Evolutionary conservation across 2,329 filamentous ascomycete genomes (phyloP).

Genomic region (Cryphonectria radicalis): DNA sequence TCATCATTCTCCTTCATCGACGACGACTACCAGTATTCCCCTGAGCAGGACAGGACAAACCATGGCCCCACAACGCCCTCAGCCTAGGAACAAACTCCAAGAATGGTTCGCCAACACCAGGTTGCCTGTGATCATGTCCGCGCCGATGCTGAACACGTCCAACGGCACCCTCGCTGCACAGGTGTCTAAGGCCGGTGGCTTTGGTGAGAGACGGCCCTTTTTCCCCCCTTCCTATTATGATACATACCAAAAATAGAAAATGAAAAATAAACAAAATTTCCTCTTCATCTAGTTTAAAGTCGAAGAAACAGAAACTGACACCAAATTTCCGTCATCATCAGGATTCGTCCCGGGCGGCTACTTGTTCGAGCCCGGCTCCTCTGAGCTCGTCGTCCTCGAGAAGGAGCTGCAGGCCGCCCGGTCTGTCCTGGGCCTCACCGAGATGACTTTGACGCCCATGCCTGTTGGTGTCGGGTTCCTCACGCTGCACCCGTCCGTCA

Average conservation of each 20-base stretch:
- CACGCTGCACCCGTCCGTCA: slow-evolving; percentile 52
- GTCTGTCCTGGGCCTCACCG: slow-evolving; percentile 34
- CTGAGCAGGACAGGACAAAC: not conserved
- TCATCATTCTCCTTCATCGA: too few species aligned
- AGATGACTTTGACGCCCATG: slow-evolving; percentile 37
- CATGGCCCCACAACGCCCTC: slow-evolving; percentile 25
- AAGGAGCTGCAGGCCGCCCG: slow-evolving; percentile 38
- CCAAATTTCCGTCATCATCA: slow-evolving; percentile 17
- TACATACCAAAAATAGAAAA: too few species aligned
- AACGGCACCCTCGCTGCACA: slow-evolving; percentile 45
- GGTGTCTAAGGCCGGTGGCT: slow-evolving; percentile 46
- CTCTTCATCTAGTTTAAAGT: too few species aligned
- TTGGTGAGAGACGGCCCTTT: slow-evolving; percentile 37
- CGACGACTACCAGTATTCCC: not conserved
- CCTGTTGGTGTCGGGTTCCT: slow-evolving; percentile 67
- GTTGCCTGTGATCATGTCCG: slow-evolving; percentile 45
- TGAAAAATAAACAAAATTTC: too few species aligned
- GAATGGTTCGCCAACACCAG: slow-evolving; percentile 43
- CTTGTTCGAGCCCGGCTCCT: slow-evolving; percentile 39
- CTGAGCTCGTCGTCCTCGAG: slow-evolving; percentile 37
- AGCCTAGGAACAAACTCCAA: slow-evolving; percentile 20
- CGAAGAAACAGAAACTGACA: slow-evolving; percentile 3
- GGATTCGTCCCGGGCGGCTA: slow-evolving; percentile 41
- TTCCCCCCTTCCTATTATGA: not conserved
- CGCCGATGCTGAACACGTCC: slow-evolving; percentile 46